Percentiles rank a stretch among this genome's conserved stretches.
Evolutionary conservation across 345 rosid species (phyloP).

Genomic region (Populus deltoides): DNA sequence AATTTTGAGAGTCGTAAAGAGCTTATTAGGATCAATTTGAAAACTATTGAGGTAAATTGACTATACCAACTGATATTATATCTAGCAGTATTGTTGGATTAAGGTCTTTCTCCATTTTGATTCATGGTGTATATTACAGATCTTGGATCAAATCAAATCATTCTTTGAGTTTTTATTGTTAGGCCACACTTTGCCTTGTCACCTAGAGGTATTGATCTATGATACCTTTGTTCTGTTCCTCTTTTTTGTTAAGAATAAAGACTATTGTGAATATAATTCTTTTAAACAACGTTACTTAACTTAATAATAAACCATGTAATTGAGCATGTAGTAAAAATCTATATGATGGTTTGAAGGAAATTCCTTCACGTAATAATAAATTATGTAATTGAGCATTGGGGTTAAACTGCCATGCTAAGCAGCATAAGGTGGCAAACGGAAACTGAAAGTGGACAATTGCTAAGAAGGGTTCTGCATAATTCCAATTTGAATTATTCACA

Average conservation of each 20-base stretch:
- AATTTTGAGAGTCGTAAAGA: conserved; percentile 92
- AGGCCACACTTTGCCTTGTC: background rate
- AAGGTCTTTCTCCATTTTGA: background rate
- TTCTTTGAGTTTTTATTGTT: background rate
- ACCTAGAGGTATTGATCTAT: background rate
- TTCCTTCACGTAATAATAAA: background rate
- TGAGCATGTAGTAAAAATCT: background rate
- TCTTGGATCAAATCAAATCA: background rate
- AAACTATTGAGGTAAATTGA: conserved; percentile 81
- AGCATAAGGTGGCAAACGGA: too few relatives aligned
- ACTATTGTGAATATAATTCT: background rate
- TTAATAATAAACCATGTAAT: too few relatives aligned
- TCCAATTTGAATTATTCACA: too few relatives aligned
- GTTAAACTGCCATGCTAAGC: too few relatives aligned
- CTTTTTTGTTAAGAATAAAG: background rate
- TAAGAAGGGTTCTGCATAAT: too few relatives aligned
- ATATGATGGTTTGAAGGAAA: background rate
- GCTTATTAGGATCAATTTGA: conserved; percentile 91
- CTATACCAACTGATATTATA: background rate
- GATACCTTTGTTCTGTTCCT: background rate
- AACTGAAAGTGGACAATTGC: too few relatives aligned
- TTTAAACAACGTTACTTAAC: too few relatives aligned
- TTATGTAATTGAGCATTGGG: background rate
- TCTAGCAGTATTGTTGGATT: background rate
- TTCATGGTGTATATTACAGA: background rate